These are phyloP conservation scores for Gliomastix tumulicola DNA, from an alignment of 2,329 filamentous ascomycete genomes.

Conservation along the genomic window DNA sequence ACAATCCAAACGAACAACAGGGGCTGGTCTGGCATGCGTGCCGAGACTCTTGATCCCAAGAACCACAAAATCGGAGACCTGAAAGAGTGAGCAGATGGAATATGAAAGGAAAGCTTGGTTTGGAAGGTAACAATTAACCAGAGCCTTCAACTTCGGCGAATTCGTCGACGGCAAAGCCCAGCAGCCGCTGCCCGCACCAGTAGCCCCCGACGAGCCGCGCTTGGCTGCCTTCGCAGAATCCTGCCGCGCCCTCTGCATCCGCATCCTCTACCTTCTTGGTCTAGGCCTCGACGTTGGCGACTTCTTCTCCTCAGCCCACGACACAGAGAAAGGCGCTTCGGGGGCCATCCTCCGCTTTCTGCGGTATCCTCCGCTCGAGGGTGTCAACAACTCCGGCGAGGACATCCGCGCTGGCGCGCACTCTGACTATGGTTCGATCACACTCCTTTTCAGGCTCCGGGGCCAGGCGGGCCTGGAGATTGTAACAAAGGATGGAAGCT, in stretches of 20 bases:
- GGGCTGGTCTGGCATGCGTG: conserved; percentile 84
- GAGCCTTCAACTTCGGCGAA: conserved; percentile 87
- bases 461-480: conserved; percentile 87
- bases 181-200: conserved; percentile 66
- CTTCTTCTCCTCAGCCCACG: conserved; percentile 50
- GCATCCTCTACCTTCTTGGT: conserved; percentile 70
- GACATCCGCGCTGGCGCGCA: conserved; percentile 88
- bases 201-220: conserved; percentile 52
- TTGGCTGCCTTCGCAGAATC: conserved; percentile 60
- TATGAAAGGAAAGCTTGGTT: not conserved
- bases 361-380: conserved; percentile 55
- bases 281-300: conserved; percentile 61
- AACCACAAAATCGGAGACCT: conserved; percentile 78
- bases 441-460: conserved; percentile 76
- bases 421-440: conserved; percentile 73
- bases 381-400: conserved; percentile 32
- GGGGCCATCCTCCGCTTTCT: conserved; percentile 63
- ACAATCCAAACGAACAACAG: conserved; percentile 74
- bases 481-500: conserved; percentile 44
- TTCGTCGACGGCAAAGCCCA: conserved; percentile 62
- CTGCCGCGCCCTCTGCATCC: conserved; percentile 67
- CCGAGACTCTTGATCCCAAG: conserved; percentile 79
- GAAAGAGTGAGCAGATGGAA: conserved; percentile 62
- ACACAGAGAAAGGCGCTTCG: conserved; percentile 34
- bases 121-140: conserved; percentile 22